phyloP scores from a whole-genome alignment of 2,329 filamentous ascomycete genomes.

The Dactylellina sp. region DNA sequence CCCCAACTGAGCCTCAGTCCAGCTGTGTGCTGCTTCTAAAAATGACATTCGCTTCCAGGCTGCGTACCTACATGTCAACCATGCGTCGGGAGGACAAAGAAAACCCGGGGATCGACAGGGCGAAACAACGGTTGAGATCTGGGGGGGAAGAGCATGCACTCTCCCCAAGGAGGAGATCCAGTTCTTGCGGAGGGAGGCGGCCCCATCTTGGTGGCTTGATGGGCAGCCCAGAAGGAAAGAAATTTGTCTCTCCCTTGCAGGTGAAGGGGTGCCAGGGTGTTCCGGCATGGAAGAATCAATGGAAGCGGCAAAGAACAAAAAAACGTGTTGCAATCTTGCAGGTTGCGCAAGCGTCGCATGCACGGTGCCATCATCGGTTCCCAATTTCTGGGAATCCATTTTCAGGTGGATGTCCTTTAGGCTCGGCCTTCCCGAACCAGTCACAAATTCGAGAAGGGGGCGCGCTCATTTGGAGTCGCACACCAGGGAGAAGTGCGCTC shows the following conservation, averaged over 20 bases:
- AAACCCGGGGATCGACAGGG: constrained; percentile 54
- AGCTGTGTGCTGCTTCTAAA: constrained; percentile 41
- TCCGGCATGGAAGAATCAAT: constrained; percentile 38
- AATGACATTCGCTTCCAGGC: constrained; percentile 49
- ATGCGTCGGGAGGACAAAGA: constrained; percentile 39
- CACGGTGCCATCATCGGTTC: constrained; percentile 55
- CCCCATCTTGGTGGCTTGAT: constrained; percentile 17
- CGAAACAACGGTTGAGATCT: constrained; percentile 20
- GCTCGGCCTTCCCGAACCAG: constrained; percentile 56
- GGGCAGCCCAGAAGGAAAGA: constrained; percentile 14
- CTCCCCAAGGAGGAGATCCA: constrained; percentile 9
- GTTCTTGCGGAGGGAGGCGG: constrained; percentile 17
- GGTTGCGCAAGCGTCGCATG: constrained; percentile 54
- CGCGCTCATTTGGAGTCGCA: neutral
- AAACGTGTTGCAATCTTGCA: constrained; percentile 53
- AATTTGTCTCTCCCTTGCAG: constrained; percentile 54
- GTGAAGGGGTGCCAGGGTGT: constrained; percentile 20
- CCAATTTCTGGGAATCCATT: constrained; percentile 46
- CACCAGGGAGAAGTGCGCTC: neutral
- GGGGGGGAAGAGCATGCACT: neutral
- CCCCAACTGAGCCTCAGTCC: constrained; percentile 27
- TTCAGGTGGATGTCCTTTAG: constrained; percentile 23
- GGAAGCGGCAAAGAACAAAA: constrained; percentile 48
- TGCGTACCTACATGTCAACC: constrained; percentile 14
- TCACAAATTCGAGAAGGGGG: constrained; percentile 20